Evolutionary conservation across 495 filamentous ascomycete genomes (phyloP), one percentile per base, ranked within the genome.

Genomic region (Aspergillus steynii): DNA sequence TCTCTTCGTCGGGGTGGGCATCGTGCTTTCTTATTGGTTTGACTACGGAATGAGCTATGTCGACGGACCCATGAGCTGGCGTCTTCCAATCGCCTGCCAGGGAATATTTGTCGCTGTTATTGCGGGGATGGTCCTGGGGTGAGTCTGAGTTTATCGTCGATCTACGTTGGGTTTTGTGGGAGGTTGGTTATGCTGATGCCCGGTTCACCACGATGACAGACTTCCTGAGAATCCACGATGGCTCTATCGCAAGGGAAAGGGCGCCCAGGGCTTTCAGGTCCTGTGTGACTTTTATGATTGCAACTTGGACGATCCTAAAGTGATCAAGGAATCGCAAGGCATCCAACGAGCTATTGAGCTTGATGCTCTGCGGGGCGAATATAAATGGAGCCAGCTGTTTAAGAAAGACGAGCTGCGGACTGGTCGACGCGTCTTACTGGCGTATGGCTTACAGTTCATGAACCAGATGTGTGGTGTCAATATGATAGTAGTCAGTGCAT

Each of bases 361-460:
- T 14, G 81, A 85, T 56, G 66, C 64, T 10, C 61, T 70, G 29
- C 71, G 75, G 32, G 80, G 77, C 5, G 68, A 73, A 62, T 81
- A 82, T 64, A 68, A 68, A 31, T 82, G 76, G 76, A 66, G 65
- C 0, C 71, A 80, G 58, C 61, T 83, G n/a, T 73, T 87, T 46
- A 77, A 77, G 65, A 70, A 72, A 49, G 80, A 85, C 53, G 75
- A 80, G 55, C 72, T 83, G 27, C 78, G 83, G 64, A 83, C 84
- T 32, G 74, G 83, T 29, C 61, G 75, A 55, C 72, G 83, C 47
- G 79, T 83, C 26, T 56, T 81, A 47, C 75, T 87, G 8, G 82
- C 83, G 1, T 81, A 79, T 63, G 74, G 74, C 46, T 75, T 82
- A 37, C 73, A 84, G 67, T 74, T 80, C 61, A 78, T 82, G 79